phyloP scores from a whole-genome alignment of 2,329 filamentous ascomycete genomes.

The Colletotrichum gigasporum region DNA sequence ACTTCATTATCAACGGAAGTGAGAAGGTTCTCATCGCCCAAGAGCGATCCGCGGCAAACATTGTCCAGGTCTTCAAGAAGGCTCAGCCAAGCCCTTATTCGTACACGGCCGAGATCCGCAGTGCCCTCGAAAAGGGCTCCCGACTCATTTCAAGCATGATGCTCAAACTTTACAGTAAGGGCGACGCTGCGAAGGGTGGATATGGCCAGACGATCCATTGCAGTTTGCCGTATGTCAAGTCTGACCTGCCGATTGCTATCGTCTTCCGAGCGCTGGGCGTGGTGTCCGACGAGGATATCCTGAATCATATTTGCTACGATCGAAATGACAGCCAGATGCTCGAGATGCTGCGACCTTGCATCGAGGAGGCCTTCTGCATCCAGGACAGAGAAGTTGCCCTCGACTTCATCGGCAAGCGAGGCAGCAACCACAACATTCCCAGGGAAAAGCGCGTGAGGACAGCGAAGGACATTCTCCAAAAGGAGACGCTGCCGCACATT shows the following conservation, averaged over 20 bases:
- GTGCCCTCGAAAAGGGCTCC: conserved; percentile 95
- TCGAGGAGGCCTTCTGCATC: conserved; percentile 95
- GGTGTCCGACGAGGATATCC: conserved; percentile 96
- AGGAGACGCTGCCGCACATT: conserved; percentile 96
- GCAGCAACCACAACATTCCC: conserved; percentile 68
- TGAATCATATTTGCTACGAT: conserved; percentile 98
- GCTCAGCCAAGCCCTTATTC: conserved; percentile 90
- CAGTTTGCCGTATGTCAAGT: conserved; percentile 92
- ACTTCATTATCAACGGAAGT: conserved; percentile 99
- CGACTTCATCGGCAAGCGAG: conserved; percentile 95
- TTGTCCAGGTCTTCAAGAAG: conserved; percentile 99
- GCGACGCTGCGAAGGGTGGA: conserved; percentile 79
- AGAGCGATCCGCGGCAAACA: conserved; percentile 96
- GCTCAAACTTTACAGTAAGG: conserved; percentile 89
- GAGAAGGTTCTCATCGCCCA: conserved; percentile 99
- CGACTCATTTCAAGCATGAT: conserved; percentile 92
- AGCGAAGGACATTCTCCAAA: conserved; percentile 93
- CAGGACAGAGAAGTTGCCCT: conserved; percentile 94
- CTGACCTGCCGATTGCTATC: conserved; percentile 91
- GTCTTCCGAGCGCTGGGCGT: conserved; percentile 96
- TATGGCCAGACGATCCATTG: conserved; percentile 91
- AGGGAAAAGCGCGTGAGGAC: conserved; percentile 91
- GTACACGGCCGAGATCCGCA: conserved; percentile 95
- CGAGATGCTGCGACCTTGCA: conserved; percentile 95
- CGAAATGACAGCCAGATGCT: conserved; percentile 96